Percentiles rank a stretch among this genome's conserved stretches.
Conservation (phyloP, 352 stramenopile species). For the Phytophthora pinifolia region DNA sequence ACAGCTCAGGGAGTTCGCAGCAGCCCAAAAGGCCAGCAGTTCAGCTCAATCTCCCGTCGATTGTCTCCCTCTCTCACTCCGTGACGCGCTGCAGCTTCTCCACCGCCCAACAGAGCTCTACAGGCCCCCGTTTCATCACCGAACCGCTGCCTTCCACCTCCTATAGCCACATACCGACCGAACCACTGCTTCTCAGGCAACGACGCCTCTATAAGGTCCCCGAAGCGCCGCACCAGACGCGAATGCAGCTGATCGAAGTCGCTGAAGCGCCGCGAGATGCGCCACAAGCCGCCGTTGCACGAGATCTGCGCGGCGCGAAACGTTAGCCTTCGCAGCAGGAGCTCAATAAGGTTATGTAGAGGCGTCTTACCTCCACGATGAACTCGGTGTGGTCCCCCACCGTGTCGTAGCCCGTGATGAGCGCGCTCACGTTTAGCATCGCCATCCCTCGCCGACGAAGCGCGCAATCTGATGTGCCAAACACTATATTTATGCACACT, state of each 20-base stretch:
- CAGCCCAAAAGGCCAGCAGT: neutral
- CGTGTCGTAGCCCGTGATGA: slow-evolving; percentile 82
- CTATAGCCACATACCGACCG: slow-evolving; percentile 48
- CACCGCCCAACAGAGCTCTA: slow-evolving; percentile 3
- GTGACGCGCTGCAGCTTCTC: slow-evolving; percentile 10
- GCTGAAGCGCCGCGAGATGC: slow-evolving; percentile 83
- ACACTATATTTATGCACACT: too few relatives aligned
- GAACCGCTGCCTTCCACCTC: slow-evolving; percentile 20
- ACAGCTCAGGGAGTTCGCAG: slow-evolving; percentile 30
- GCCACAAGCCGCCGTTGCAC: slow-evolving; percentile 81
- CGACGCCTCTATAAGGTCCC: slow-evolving; percentile 64
- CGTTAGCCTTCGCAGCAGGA: neutral
- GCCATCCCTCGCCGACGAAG: slow-evolving; percentile 26
- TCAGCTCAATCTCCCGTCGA: too few relatives aligned
- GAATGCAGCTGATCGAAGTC: slow-evolving; percentile 88
- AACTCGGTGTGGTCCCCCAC: slow-evolving; percentile 88
- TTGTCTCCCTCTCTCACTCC: slow-evolving; percentile 5
- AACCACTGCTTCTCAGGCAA: slow-evolving; percentile 90
- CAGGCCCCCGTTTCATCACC: slow-evolving; percentile 39
- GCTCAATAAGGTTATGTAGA: neutral
- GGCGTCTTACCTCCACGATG: slow-evolving; percentile 54
- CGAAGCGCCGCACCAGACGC: slow-evolving; percentile 69
- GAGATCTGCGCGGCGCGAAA: slow-evolving; percentile 52
- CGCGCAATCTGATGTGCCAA: neutral
- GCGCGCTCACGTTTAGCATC: slow-evolving; percentile 76